phyloP scores from a whole-genome alignment of 179 eudicot genomes.

The Beta macrorhiza region DNA sequence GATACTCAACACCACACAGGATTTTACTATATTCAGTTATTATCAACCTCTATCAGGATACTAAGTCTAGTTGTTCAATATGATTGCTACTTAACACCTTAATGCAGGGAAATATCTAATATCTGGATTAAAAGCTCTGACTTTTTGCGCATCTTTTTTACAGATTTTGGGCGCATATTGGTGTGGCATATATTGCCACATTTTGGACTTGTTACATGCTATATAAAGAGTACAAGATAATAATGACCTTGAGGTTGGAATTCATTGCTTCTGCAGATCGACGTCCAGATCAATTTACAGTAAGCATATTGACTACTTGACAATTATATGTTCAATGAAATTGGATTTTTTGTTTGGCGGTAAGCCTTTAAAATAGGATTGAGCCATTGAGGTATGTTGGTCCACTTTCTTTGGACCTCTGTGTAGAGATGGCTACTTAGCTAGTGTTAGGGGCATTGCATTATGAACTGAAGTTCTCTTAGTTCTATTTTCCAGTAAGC shows the following conservation, averaged over 20 bases:
- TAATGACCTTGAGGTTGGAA: conserved; percentile 62
- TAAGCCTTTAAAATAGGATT: no score
- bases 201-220: conserved; percentile 82
- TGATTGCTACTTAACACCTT: background rate
- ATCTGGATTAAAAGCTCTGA: background rate
- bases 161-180: conserved; percentile 84
- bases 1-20: no score
- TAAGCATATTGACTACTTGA: conserved; percentile 42
- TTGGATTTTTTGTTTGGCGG: no score
- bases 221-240: conserved; percentile 68
- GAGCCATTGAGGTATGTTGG: no score
- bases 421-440: no score
- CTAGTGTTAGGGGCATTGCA: no score
- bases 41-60: background rate
- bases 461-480: no score
- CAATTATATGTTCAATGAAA: no score
- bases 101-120: background rate
- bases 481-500: no score
- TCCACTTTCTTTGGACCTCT: no score
- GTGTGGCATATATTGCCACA: conserved; percentile 66
- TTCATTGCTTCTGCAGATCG: conserved; percentile 67
- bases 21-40: no score
- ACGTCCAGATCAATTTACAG: conserved; percentile 91
- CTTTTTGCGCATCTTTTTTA: background rate
- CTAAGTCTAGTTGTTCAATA: background rate